Conservation (phyloP, 805 yeast species). For the Priceomyces castillae region DNA sequence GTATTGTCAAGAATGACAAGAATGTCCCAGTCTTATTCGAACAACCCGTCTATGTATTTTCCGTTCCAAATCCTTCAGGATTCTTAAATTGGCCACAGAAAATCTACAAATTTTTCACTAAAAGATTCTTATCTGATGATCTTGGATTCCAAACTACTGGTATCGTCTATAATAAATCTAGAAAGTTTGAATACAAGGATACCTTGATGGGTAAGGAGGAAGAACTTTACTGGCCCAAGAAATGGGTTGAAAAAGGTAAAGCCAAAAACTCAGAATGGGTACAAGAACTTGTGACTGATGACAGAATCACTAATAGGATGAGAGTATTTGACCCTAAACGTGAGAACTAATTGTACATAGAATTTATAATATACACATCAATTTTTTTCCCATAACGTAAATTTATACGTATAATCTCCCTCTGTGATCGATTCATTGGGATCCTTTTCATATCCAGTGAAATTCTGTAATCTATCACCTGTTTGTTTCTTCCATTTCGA, state of each 20-base stretch:
- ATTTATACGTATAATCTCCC: constrained; percentile 50
- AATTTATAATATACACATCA: background rate
- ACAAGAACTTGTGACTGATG: constrained; percentile 67
- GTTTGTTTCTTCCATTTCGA: constrained; percentile 37
- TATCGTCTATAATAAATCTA: constrained; percentile 47
- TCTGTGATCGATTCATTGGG: constrained; percentile 36
- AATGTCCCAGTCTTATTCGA: constrained; percentile 60
- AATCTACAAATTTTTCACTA: constrained; percentile 73
- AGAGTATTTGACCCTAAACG: constrained; percentile 39
- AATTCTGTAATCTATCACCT: constrained; percentile 32
- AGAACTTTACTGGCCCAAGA: constrained; percentile 82
- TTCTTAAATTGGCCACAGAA: constrained; percentile 73
- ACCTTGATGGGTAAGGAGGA: constrained; percentile 51
- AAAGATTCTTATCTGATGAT: constrained; percentile 66
- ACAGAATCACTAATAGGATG: constrained; percentile 55
- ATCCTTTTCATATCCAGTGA: constrained; percentile 30
- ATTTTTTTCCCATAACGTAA: constrained; percentile 53
- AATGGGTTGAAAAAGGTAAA: constrained; percentile 77
- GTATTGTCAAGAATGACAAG: constrained; percentile 26
- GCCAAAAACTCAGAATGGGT: constrained; percentile 86
- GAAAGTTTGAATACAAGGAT: constrained; percentile 53
- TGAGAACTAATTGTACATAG: constrained; percentile 4
- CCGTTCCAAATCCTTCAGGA: constrained; percentile 78
- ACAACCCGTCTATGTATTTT: constrained; percentile 75
- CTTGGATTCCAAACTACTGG: constrained; percentile 55